These are phyloP conservation scores for Apocynum venetum DNA, from an alignment of 257 asterid genomes.

Conservation along the genomic window DNA sequence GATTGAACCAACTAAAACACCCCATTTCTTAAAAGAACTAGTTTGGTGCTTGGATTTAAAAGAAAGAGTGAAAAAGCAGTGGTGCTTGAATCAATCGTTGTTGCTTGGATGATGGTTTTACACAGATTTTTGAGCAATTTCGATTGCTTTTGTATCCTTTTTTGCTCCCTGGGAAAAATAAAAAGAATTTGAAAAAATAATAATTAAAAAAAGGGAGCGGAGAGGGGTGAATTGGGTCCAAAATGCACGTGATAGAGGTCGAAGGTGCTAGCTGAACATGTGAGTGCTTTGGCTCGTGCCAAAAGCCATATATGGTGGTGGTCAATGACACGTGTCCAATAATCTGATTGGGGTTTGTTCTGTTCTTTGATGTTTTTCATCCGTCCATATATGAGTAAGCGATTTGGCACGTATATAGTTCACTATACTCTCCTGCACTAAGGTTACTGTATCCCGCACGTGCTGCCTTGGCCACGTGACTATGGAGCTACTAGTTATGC, in stretches of 20 bases:
- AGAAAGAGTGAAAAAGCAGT: too few relatives aligned
- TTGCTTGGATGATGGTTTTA: too few relatives aligned
- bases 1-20: too few relatives aligned
- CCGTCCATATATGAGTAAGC: conserved; percentile 14
- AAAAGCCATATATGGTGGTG: conserved; percentile 26
- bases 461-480: conserved; percentile 35
- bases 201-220: not conserved
- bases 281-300: conserved; percentile 20
- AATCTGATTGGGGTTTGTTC: conserved; percentile 9
- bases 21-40: too few relatives aligned
- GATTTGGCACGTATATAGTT: conserved; percentile 5
- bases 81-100: too few relatives aligned
- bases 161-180: not conserved
- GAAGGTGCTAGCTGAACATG: conserved; percentile 13
- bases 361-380: conserved; percentile 10
- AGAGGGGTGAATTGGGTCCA: conserved; percentile 1
- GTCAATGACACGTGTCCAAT: conserved; percentile 43
- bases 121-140: too few relatives aligned
- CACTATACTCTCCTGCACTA: not conserved
- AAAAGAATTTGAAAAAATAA: not conserved
- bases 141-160: not conserved
- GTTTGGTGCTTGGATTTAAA: too few relatives aligned
- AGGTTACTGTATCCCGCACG: conserved; percentile 38
- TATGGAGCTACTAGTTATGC: not conserved
- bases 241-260: conserved; percentile 17